Evolutionary conservation across 768 basidiomycete species (phyloP), one percentile per base, ranked within the genome.

Genomic region (Mrakia blollopis): DNA sequence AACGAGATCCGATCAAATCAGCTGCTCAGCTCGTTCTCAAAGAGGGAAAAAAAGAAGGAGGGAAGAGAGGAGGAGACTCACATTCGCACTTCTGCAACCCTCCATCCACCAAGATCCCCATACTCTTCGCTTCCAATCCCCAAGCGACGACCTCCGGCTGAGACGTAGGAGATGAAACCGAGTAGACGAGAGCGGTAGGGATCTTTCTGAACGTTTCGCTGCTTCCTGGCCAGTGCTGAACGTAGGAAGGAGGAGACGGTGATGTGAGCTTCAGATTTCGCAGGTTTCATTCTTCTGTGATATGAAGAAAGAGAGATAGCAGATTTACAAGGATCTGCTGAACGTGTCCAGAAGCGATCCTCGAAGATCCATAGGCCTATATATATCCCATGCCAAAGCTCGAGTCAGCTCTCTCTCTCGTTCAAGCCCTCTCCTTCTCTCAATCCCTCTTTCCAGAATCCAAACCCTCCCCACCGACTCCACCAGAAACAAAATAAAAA

Each of bases 111-210:
- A 89, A 87, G 3, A 89, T 88, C 30, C 88, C 87, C 2, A 91
- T 88, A 80, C 91, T 92, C 85, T 93, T 93, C 4, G 93, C 93
- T 84, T 93, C 91, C 70, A 93, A 84, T 0, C 93, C 92, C 92
- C 93, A 94, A 8, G 91, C 90, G 32, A 92, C 80, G 2, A 94
- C 89, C 78, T 87, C 87, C 0, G 92, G 92, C 44, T 9, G 57
- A 28, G 57, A n/a, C 9, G 57, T 25, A 28, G 85, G 83, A n/a
- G n/a, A n/a, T n/a, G n/a, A n/a, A 62, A 90, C 88, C 79, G 92
- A 89, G 79, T 94, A 95, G 23, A 94, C 83, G 50, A 95, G 85
- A 83, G 93, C 94, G 0, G 93, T 94, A 1, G 93, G 91, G 57
- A 90, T 89, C 85, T 94, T 94, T 81, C 92, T 87, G 85, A 92